Base-by-base conservation (phyloP, 169 alveolate genomes). In the Cryptosporidium canis region DNA sequence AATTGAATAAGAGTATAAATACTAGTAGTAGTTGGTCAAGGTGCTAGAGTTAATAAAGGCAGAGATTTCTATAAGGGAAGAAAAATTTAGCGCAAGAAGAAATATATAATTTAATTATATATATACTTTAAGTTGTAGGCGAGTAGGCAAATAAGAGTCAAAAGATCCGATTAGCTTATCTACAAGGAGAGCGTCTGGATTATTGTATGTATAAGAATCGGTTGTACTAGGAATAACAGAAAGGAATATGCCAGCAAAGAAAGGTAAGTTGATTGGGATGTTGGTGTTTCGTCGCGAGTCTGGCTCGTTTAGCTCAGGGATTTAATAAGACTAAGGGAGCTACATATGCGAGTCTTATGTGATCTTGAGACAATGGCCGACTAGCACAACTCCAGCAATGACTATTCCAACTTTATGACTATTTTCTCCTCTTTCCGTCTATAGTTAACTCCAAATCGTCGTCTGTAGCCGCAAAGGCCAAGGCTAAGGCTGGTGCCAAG, bases 241-340 rank as follows among this genome's bases (percentile, higher is more conserved):
- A 12, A 67, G 11, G 44, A 29, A 67, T n/a, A 67, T 67, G 83
- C 31, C 83, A 18, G 83, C 83, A 67, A 70, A 70, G 67, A 70
- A 70, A 55, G 84, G 84, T 70, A 70, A 51, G 84, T 70, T 55
- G 12, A 21, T 67, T 37, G 6, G 8, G n/a, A 18, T 4, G 9
- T 18, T 18, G 14, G 27, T 51, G n/a, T n/a, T n/a, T n/a, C n/a
- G n/a, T n/a, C n/a, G n/a, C n/a, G n/a, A n/a, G n/a, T n/a, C n/a
- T n/a, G n/a, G n/a, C n/a, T n/a, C n/a, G n/a, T n/a, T n/a, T n/a
- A n/a, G n/a, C n/a, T n/a, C n/a, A n/a, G n/a, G n/a, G n/a, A n/a
- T n/a, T n/a, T n/a, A n/a, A n/a, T n/a, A n/a, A n/a, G n/a, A n/a
- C n/a, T n/a, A n/a, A n/a, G n/a, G n/a, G n/a, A n/a, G n/a, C n/a